A percentile compares a stretch with the other conserved stretches of the same genome.
Conservation (phyloP, 2,329 filamentous ascomycete species). For the Monilinia polystroma region DNA sequence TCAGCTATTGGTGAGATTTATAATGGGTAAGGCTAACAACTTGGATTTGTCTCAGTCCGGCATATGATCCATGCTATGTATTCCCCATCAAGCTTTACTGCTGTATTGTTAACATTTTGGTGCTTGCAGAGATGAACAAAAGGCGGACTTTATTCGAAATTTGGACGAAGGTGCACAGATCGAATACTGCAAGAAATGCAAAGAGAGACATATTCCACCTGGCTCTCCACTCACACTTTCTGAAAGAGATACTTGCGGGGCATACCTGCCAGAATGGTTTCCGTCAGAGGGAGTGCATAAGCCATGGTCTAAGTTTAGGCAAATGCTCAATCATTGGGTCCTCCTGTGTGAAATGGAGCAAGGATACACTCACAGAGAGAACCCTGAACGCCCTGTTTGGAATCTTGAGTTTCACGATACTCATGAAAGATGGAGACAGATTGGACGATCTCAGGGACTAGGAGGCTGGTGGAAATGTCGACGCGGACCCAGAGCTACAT, state of each 20-base stretch:
- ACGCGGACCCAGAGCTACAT: constrained; percentile 24
- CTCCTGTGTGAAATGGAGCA: constrained; percentile 26
- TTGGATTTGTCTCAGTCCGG: no score
- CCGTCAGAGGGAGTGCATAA: constrained; percentile 27
- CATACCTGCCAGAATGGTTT: constrained; percentile 37
- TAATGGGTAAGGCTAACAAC: background rate
- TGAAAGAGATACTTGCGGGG: constrained; percentile 34
- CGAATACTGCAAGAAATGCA: constrained; percentile 34
- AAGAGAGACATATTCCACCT: constrained; percentile 33
- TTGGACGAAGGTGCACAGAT: constrained; percentile 24
- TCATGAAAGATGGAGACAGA: constrained; percentile 30
- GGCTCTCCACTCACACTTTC: constrained; percentile 31
- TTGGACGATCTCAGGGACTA: constrained; percentile 22
- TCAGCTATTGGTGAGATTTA: constrained; percentile 21
- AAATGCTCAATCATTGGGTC: constrained; percentile 29
- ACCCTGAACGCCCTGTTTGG: constrained; percentile 26
- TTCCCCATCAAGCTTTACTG: background rate
- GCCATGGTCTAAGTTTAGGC: constrained; percentile 30
- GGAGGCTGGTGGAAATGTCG: constrained; percentile 39
- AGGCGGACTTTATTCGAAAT: constrained; percentile 22
- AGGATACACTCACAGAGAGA: constrained; percentile 21
- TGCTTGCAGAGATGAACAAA: constrained; percentile 16
- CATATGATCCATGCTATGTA: background rate
- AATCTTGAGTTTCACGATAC: constrained; percentile 34
- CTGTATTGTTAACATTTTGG: background rate